Evolutionary conservation across 768 basidiomycete species (phyloP).

Genomic region (Mrakia gelida): DNA sequence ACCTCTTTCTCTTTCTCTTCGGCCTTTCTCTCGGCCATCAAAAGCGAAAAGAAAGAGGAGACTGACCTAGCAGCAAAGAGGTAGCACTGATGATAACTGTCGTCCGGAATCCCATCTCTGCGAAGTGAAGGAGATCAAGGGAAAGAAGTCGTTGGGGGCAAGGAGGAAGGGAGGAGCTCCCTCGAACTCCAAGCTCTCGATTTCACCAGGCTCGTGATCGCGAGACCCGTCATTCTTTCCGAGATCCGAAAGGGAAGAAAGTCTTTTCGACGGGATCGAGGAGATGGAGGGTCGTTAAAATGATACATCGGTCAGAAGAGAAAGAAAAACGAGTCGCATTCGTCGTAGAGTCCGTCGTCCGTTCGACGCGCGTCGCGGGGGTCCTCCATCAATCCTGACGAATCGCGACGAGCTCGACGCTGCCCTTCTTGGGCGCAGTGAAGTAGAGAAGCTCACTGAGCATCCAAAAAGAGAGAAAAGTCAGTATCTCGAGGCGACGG

Average conservation of each 20-base stretch:
- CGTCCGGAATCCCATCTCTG: conserved; percentile 19
- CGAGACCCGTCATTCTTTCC: neutral
- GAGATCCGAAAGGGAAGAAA: neutral
- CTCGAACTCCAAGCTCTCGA: neutral
- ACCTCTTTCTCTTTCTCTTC: conserved; percentile 62
- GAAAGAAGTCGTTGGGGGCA: neutral
- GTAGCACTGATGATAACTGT: conserved; percentile 18
- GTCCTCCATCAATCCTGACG: too few species aligned
- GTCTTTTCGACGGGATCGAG: too few species aligned
- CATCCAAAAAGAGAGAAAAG: neutral
- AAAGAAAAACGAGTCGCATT: neutral
- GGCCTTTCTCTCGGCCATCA: conserved; percentile 78
- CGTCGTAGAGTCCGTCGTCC: too few species aligned
- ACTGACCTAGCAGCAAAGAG: conserved; percentile 43
- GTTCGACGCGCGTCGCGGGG: too few species aligned
- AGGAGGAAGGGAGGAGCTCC: neutral
- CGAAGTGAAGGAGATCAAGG: neutral
- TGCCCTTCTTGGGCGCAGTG: too few species aligned
- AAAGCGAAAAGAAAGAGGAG: conserved; percentile 66
- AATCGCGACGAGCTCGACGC: too few species aligned
- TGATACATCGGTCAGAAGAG: neutral
- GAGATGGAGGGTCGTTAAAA: neutral
- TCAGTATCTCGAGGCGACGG: neutral
- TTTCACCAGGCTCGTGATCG: neutral
- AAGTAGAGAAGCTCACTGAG: too few species aligned